These are phyloP conservation scores for Mortierella claussenii DNA, from an alignment of 192 early-diverging fungal species.

Conservation along the genomic window DNA sequence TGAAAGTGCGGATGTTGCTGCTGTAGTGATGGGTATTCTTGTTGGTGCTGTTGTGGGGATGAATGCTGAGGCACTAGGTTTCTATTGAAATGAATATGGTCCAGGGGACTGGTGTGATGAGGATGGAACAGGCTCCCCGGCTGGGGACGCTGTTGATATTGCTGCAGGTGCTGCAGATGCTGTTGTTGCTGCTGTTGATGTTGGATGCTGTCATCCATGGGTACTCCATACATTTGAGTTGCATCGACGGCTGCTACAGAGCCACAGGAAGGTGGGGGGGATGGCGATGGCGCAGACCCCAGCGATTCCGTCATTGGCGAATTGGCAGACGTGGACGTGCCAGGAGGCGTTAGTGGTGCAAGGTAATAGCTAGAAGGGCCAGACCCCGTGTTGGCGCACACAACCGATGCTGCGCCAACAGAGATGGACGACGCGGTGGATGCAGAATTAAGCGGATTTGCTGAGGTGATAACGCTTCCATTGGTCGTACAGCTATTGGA, in stretches of 20 bases:
- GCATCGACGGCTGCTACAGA: background rate
- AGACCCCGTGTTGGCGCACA: constrained; percentile 1
- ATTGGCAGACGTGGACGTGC: constrained; percentile 27
- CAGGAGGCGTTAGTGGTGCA: constrained; percentile 46
- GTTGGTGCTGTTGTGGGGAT: constrained; percentile 13
- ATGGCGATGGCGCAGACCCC: constrained; percentile 41
- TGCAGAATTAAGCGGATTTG: constrained; percentile 14
- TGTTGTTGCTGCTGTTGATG: constrained; percentile 32
- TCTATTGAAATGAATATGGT: constrained; percentile 5
- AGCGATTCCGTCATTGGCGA: constrained; percentile 46
- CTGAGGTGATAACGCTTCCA: constrained; percentile 2
- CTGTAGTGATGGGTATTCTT: constrained; percentile 9
- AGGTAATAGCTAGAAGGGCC: constrained; percentile 35
- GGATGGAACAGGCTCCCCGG: too few relatives aligned
- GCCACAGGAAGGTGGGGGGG: constrained; percentile 18
- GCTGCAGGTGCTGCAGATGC: constrained; percentile 13
- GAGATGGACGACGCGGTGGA: constrained; percentile 23
- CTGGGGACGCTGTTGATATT: constrained; percentile 11
- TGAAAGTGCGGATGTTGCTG: constrained; percentile 1
- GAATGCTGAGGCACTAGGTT: background rate
- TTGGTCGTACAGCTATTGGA: constrained; percentile 7
- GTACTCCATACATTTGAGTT: constrained; percentile 1
- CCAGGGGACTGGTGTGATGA: too few relatives aligned
- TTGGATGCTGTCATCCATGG: constrained; percentile 7
- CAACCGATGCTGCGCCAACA: constrained; percentile 23